Conservation (phyloP, 2,329 filamentous ascomycete species). For the Scortechinia acanthostroma region DNA sequence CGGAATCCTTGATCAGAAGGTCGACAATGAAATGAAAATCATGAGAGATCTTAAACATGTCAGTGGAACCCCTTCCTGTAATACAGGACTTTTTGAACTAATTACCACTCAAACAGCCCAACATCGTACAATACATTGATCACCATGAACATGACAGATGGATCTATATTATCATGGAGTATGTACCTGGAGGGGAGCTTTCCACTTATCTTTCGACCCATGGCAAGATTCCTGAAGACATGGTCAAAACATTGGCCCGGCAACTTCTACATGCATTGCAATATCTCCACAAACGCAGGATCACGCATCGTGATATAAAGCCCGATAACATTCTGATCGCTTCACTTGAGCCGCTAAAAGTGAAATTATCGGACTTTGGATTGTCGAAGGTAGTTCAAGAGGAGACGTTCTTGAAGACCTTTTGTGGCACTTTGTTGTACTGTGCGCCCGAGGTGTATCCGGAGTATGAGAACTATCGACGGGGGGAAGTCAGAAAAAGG, state of each 20-base stretch:
- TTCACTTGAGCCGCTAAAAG: constrained; percentile 42
- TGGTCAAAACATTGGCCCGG: constrained; percentile 43
- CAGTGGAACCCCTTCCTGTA: constrained; percentile 11
- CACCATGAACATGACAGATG: constrained; percentile 46
- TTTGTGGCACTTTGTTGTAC: constrained; percentile 63
- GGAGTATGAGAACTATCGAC: background rate
- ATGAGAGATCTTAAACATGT: constrained; percentile 55
- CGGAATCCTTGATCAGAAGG: background rate
- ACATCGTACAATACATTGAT: constrained; percentile 60
- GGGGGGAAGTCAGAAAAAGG: background rate
- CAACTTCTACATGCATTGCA: constrained; percentile 52
- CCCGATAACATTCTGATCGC: constrained; percentile 64
- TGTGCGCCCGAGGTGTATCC: constrained; percentile 67
- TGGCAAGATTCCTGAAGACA: constrained; percentile 38
- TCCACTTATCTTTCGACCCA: constrained; percentile 41
- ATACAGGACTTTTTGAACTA: constrained; percentile 4
- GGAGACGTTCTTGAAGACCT: constrained; percentile 63
- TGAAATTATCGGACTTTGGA: constrained; percentile 65
- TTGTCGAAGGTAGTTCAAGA: constrained; percentile 57
- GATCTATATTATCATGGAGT: constrained; percentile 69
- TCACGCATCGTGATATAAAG: constrained; percentile 66
- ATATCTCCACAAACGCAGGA: constrained; percentile 55
- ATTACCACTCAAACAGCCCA: constrained; percentile 29
- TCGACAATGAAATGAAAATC: constrained; percentile 51
- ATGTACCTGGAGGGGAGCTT: constrained; percentile 54